Conservation (phyloP, 2,329 filamentous ascomycete genomes). For the Clonostachys chloroleuca region DNA sequence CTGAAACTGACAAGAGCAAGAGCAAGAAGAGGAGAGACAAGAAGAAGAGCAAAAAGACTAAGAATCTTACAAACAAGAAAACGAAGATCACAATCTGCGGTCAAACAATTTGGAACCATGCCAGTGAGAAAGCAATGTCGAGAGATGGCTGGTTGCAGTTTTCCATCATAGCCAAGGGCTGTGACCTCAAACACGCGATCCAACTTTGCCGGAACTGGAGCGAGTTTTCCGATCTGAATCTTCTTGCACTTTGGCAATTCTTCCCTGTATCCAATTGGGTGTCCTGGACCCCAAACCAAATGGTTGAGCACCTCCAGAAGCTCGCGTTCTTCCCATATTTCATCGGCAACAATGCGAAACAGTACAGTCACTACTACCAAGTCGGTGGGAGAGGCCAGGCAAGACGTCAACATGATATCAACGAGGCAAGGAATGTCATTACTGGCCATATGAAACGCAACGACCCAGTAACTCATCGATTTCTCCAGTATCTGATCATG, state of each 20-base stretch:
- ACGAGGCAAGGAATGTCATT: constrained; percentile 17
- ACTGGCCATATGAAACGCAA: constrained; percentile 19
- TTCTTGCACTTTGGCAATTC: constrained; percentile 14
- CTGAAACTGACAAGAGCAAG: too few relatives aligned
- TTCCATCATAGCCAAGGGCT: constrained; percentile 19
- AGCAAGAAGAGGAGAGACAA: not conserved
- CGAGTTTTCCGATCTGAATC: constrained; percentile 18
- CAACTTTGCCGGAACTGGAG: constrained; percentile 19
- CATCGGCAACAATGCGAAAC: constrained; percentile 12
- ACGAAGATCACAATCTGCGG: constrained; percentile 15
- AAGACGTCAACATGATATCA: constrained; percentile 14
- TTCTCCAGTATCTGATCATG: constrained; percentile 18
- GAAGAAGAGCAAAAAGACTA: not conserved
- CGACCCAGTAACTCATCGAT: constrained; percentile 16
- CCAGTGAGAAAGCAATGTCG: constrained; percentile 19
- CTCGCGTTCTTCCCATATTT: constrained; percentile 18
- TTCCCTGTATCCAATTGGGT: constrained; percentile 19
- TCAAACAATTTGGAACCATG: constrained; percentile 19
- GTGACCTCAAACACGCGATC: constrained; percentile 16
- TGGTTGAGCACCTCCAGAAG: constrained; percentile 15
- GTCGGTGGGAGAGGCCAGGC: constrained; percentile 7
- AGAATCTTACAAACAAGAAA: constrained; percentile 1
- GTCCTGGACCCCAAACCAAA: constrained; percentile 10
- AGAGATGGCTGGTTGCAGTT: constrained; percentile 23
- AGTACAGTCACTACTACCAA: constrained; percentile 8